Conservation (phyloP, 1,139 yeast genomes). For the Taphrina populina region DNA sequence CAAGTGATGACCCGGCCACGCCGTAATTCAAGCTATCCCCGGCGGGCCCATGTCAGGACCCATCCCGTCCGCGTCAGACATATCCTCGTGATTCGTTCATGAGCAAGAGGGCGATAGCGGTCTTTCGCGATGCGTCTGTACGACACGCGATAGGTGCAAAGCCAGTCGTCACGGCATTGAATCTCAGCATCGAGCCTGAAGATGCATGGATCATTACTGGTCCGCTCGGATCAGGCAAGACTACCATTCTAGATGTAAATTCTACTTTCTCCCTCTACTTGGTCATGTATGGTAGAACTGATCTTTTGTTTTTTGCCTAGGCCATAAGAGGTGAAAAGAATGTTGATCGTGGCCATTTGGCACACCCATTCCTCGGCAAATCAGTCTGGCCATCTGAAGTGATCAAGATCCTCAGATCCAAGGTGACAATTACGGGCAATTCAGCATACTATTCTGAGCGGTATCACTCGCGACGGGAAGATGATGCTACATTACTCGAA, state of each 20-base stretch:
- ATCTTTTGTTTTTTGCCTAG: too few relatives aligned
- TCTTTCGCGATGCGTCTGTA: background rate
- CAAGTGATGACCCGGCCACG: too few relatives aligned
- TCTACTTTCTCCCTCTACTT: too few relatives aligned
- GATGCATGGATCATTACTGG: conserved; percentile 33
- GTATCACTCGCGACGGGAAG: conserved; percentile 80
- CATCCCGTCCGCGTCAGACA: too few relatives aligned
- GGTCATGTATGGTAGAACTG: too few relatives aligned
- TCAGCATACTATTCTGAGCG: conserved; percentile 84
- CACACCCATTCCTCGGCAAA: conserved; percentile 54
- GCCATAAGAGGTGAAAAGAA: conserved; percentile 19
- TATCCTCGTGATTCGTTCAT: background rate
- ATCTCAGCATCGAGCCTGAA: conserved; percentile 11
- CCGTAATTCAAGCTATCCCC: too few relatives aligned
- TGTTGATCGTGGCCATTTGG: conserved; percentile 47
- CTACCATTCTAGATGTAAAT: conserved; percentile 19
- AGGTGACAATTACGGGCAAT: conserved; percentile 53
- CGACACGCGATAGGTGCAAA: background rate
- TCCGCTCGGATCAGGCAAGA: conserved; percentile 33
- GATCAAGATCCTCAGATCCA: conserved; percentile 56
- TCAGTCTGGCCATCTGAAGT: conserved; percentile 52
- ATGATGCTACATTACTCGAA: conserved; percentile 69
- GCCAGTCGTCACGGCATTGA: conserved; percentile 17
- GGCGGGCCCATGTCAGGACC: too few relatives aligned
- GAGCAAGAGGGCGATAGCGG: conserved; percentile 10